phyloP scores from a whole-genome alignment of 2,329 filamentous ascomycete genomes.

The Colletotrichum tabaci region DNA sequence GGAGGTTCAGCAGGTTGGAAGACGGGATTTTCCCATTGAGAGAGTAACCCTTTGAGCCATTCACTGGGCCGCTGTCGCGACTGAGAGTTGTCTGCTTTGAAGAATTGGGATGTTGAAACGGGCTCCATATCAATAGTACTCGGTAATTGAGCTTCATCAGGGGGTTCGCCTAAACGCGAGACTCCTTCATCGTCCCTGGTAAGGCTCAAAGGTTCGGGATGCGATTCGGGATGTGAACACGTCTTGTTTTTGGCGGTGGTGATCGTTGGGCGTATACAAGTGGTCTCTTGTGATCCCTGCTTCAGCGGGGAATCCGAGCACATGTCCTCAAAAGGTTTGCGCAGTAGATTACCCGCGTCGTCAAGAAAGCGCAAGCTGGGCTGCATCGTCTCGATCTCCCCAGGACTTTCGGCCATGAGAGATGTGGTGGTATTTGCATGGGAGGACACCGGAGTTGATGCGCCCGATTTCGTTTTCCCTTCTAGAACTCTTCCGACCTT shows the following conservation, averaged over 20 bases:
- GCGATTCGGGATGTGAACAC: neutral
- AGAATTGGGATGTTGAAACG: slow-evolving; percentile 23
- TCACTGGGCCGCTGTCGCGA: slow-evolving; percentile 48
- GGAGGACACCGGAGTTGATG: neutral
- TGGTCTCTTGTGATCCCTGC: neutral
- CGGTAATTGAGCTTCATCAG: neutral
- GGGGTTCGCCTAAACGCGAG: no score
- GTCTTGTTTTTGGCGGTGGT: neutral
- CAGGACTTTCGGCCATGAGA: slow-evolving; percentile 4
- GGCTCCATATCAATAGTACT: neutral
- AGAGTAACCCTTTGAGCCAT: slow-evolving; percentile 75
- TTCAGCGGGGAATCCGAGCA: slow-evolving; percentile 8
- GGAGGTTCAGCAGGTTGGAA: slow-evolving; percentile 69
- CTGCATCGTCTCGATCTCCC: slow-evolving; percentile 19
- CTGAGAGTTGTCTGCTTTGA: slow-evolving; percentile 5
- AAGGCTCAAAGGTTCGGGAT: neutral
- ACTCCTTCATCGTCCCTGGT: neutral
- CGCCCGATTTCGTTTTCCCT: neutral
- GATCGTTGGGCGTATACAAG: neutral
- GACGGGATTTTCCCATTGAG: slow-evolving; percentile 82
- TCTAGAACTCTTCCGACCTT: slow-evolving; percentile 47
- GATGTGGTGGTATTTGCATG: no score
- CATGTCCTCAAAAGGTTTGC: slow-evolving; percentile 61
- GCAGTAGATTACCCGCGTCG: slow-evolving; percentile 57
- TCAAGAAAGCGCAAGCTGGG: slow-evolving; percentile 53